Evolutionary conservation across 306 rosid species (phyloP).

Genomic region (Aeschynomene evenia): DNA sequence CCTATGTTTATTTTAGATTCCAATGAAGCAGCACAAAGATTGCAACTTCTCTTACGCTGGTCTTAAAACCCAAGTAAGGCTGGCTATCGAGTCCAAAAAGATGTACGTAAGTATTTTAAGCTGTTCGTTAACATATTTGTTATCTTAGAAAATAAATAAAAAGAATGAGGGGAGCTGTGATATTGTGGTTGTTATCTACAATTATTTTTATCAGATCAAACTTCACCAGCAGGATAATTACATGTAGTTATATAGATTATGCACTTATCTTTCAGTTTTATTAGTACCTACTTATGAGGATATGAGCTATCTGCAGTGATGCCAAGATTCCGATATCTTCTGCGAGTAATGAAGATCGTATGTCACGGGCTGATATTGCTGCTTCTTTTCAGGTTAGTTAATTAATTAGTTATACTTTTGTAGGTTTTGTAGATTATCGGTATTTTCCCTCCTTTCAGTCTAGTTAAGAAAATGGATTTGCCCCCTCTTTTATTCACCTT

Average conservation of each 20-base stretch:
- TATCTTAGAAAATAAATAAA: not conserved
- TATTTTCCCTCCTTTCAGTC: not conserved
- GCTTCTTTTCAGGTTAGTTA: constrained; percentile 91
- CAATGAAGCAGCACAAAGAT: constrained; percentile 98
- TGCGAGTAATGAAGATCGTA: constrained; percentile 65
- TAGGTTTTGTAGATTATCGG: constrained; percentile 7
- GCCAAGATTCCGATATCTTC: constrained; percentile 70
- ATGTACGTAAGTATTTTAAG: constrained; percentile 55
- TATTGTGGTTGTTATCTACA: not conserved
- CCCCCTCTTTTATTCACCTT: not conserved
- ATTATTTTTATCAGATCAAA: not conserved
- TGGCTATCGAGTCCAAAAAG: constrained; percentile 81
- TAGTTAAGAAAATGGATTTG: not conserved
- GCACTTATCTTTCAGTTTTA: not conserved
- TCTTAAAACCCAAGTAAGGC: constrained; percentile 95
- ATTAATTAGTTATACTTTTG: constrained; percentile 50
- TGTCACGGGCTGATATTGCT: constrained; percentile 88
- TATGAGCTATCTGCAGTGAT: constrained; percentile 51
- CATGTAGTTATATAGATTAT: constrained; percentile 2
- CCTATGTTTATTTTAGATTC: constrained; percentile 49
- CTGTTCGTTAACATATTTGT: constrained; percentile 16
- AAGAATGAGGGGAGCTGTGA: not conserved
- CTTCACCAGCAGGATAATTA: not conserved
- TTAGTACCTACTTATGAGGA: constrained; percentile 31
- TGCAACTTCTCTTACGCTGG: constrained; percentile 98